A percentile compares a stretch with the other conserved stretches of the same genome.
phyloP scores from a whole-genome alignment of 805 yeast species.

The Torulaspora franciscae region DNA sequence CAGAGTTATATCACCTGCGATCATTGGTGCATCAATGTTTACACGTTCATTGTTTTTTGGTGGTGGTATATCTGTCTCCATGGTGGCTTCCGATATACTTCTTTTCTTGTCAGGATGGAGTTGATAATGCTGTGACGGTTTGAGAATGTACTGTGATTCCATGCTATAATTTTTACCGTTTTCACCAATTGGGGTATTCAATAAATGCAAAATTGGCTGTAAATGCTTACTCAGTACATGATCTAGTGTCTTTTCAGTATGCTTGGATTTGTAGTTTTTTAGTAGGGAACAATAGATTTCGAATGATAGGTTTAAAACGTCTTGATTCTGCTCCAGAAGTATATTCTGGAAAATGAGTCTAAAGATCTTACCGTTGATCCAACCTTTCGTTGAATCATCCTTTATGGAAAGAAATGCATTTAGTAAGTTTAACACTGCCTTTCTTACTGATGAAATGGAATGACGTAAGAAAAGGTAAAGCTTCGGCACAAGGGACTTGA shows the following conservation, averaged over 20 bases:
- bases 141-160: constrained; percentile 67
- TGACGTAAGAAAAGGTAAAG: constrained; percentile 90
- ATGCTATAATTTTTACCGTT: constrained; percentile 82
- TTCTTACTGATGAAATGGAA: constrained; percentile 85
- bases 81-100: constrained; percentile 23
- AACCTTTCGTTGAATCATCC: constrained; percentile 49
- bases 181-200: constrained; percentile 93
- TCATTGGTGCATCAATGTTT: constrained; percentile 90
- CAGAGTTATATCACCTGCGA: constrained; percentile 83
- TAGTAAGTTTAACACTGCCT: constrained; percentile 77
- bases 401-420: constrained; percentile 63
- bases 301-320: constrained; percentile 59
- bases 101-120: constrained; percentile 34
- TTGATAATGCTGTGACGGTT: constrained; percentile 54
- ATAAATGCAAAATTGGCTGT: constrained; percentile 54
- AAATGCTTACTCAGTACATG: constrained; percentile 52
- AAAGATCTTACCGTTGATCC: constrained; percentile 74
- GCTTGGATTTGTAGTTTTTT: constrained; percentile 39
- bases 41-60: constrained; percentile 54
- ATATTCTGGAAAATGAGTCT: constrained; percentile 82
- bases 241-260: constrained; percentile 44
- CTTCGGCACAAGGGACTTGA: constrained; percentile 78
- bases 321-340: constrained; percentile 79
- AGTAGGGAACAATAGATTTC: constrained; percentile 57
- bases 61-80: constrained; percentile 41